Percentiles rank a stretch among this genome's conserved stretches.
Conservation (phyloP, 352 stramenopile species). For the Proteromonas lacertae region DNA sequence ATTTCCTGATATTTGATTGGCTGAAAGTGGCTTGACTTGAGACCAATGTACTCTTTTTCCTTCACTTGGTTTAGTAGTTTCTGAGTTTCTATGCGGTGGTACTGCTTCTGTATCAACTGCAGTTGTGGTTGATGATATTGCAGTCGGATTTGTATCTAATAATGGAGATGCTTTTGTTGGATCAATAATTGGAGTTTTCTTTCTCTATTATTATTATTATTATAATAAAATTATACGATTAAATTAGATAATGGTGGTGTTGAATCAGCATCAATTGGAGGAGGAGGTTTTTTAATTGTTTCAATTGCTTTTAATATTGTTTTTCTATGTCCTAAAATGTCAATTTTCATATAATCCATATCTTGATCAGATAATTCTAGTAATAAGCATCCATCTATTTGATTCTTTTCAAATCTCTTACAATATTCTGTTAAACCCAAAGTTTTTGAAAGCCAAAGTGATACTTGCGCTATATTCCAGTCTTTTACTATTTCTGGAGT, state of each 20-base stretch:
- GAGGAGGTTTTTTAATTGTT: too few relatives aligned
- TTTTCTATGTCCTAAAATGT: slow-evolving; percentile 14
- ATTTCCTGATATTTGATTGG: slow-evolving; percentile 8
- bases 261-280: too few relatives aligned
- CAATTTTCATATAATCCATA: slow-evolving; percentile 19
- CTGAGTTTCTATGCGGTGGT: neutral
- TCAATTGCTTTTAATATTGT: slow-evolving; percentile 9
- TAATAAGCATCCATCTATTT: slow-evolving; percentile 15
- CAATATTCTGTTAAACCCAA: slow-evolving; percentile 9
- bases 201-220: too few relatives aligned
- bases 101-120: too few relatives aligned
- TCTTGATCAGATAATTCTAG: slow-evolving; percentile 18
- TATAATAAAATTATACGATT: too few relatives aligned
- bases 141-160: too few relatives aligned
- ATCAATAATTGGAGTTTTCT: too few relatives aligned
- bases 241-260: too few relatives aligned
- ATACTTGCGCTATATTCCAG: slow-evolving; percentile 11
- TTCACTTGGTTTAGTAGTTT: too few relatives aligned
- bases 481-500: slow-evolving; percentile 3
- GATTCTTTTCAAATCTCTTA: slow-evolving; percentile 12
- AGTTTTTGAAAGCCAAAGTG: slow-evolving; percentile 12
- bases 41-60: slow-evolving; percentile 10
- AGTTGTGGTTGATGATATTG: too few relatives aligned
- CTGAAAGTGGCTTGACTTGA: slow-evolving; percentile 9
- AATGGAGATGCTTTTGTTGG: too few relatives aligned